Conservation (phyloP, 768 basidiomycete species). For the Boletus rubroflammeus region DNA sequence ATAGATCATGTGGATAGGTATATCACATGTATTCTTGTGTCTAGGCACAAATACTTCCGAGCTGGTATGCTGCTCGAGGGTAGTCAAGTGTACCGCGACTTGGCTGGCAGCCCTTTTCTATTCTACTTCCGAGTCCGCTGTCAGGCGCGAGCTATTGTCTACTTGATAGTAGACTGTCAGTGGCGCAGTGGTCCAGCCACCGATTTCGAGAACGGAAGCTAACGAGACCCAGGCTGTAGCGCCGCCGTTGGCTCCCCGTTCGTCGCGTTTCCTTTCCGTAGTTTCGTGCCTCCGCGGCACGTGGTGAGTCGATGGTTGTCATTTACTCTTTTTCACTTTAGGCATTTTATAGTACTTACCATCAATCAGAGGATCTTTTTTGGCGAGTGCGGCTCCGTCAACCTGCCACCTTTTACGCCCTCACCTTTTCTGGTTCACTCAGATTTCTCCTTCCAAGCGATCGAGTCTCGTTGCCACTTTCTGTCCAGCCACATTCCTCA, state of each 20-base stretch:
- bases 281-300: background rate
- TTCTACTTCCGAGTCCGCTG: background rate
- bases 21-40: background rate
- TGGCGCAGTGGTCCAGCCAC: background rate
- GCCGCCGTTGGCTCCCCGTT: background rate
- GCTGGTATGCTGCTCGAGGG: background rate
- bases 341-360: too few relatives aligned
- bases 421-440: background rate
- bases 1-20: constrained; percentile 8
- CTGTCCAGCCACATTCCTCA: background rate
- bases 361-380: background rate
- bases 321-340: too few relatives aligned
- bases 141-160: background rate
- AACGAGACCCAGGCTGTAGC: too few relatives aligned
- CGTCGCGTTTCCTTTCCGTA: background rate
- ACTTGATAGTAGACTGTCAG: background rate
- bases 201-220: background rate
- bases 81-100: too few relatives aligned
- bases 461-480: background rate
- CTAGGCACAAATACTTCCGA: background rate
- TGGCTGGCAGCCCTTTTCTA: background rate
- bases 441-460: background rate
- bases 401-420: background rate
- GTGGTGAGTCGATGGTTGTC: too few relatives aligned
- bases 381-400: background rate